Evolutionary conservation across 257 asterid genomes (phyloP), one percentile per base, ranked within the genome.

Genomic region (Jaltomata sinuosa): DNA sequence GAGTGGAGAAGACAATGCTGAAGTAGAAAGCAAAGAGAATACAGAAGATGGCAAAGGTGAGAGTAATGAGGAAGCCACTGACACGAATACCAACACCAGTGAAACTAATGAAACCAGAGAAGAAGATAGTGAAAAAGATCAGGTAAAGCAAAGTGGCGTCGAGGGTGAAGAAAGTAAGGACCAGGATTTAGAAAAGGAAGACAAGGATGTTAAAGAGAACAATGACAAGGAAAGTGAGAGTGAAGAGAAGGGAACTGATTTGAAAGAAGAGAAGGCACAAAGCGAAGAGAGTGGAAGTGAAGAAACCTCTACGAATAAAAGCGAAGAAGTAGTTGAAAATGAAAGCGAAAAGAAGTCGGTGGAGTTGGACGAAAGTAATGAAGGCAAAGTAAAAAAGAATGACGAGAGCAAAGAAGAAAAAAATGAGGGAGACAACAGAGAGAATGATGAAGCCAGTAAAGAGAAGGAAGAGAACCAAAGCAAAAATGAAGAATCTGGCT

Each of bases 311-410:
- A 89, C 84, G 83, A 88, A 40, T 2, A 86, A 53, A 84, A 87
- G 77, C 34, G 88, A 88, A 87, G 64, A 68, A n/a, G 83, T 85
- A 22, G 83, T 83, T 25, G 86, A 82, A 78, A 88, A 87, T 27
- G 87, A 74, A 4, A 88, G 86, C 6, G 91, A 85, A 64, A 91
- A 84, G 84, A 87, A 90, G 86, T 93, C 87, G 72, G 87, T 53
- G 74, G 84, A 40, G 14, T 84, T 65, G 77, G 84, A 86, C 3
- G 86, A 80, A 69, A 89, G 81, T 55, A 82, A 78, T 22, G 86
- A 88, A 61, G 87, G 83, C 84, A 87, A 88, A 57, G 87, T 55
- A 74, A 85, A 80, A 21, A 90, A 84, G 80, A 32, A 47, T 52
- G 87, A 79, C 52, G 90, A 84, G 80, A 90, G 68, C 25, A 84